Evolutionary conservation across 228 moss, liverwort and hornwort genomes (phyloP).

Genomic region (Sphagnum fallax): DNA sequence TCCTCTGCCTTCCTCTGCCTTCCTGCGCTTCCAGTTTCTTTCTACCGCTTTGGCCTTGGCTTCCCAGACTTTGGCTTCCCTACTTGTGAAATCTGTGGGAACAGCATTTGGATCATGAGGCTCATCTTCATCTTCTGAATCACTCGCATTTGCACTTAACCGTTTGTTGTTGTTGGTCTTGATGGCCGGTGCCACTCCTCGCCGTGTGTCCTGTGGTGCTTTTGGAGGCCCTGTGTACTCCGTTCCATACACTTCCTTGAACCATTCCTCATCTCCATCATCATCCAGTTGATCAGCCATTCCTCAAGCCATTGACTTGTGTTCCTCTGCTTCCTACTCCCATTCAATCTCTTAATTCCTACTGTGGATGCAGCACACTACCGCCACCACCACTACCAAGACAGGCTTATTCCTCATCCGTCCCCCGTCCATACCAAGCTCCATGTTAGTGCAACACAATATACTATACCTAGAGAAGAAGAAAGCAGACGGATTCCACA

Average conservation of each 20-base stretch:
- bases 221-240: conserved; percentile 88
- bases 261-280: conserved; percentile 99
- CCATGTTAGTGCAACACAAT: no score
- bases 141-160: conserved; percentile 48
- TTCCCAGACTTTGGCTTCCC: conserved; percentile 99
- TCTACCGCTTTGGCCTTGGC: conserved; percentile 99
- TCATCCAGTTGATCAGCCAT: conserved; percentile 82
- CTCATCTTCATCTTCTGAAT: conserved; percentile 97
- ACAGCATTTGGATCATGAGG: conserved; percentile 98
- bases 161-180: conserved; percentile 42
- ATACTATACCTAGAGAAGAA: no score
- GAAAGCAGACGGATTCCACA: no score
- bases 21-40: conserved; percentile 99
- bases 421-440: no score
- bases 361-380: no score
- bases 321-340: no score
- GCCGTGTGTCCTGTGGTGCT: conserved; percentile 45
- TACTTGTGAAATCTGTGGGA: conserved; percentile 99
- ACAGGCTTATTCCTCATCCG: no score
- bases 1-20: conserved; percentile 78
- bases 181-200: conserved; percentile 50
- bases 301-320: no score
- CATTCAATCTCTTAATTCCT: no score
- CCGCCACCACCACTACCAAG: no score
- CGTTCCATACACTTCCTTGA: conserved; percentile 99